Evolutionary conservation across 2,329 filamentous ascomycete species (phyloP), one percentile per base, ranked within the genome.

Genomic region (Diaporthe sp.): DNA sequence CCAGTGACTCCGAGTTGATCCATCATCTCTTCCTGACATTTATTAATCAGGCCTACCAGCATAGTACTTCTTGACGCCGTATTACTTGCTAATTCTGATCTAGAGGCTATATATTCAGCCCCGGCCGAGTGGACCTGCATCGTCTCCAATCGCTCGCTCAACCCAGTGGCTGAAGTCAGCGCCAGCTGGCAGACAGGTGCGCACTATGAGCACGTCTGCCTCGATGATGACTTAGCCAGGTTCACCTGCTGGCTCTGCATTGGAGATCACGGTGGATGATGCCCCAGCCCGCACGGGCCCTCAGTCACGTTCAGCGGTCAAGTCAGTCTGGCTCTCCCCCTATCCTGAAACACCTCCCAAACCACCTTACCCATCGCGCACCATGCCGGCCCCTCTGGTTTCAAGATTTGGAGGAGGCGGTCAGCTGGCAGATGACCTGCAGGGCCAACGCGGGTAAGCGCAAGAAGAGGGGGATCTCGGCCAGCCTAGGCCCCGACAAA

Each of bases 261-360:
- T 12, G 12, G 9, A 20, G 25, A 17, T 63, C n/a, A n/a, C 12
- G 58, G 37, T 44, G 42, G 25, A 25, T 6, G 28, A 17, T 20
- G 28, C 28, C 22, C 31, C 20, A 68, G 63, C 22, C 63, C 65
- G 71, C 71, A 72, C 57, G 57, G 71, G 15, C 57, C 71, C 37
- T 47, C 22, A 15, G 15, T 31, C 3, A 9, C 17, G 31, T 28
- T 37, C 34, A 10, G 47, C 65, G 51, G 53, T 63, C n/a, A 28
- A 49, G 57, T 31, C 47, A 63, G 60, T 63, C 57, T 61, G 42
- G 71, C 71, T 72, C n/a, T 63, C 58, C 57, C 58, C 57, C n/a
- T 55, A 63, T 51, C 22, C 44, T 72, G 71, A 72, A 72, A 72
- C 71, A 55, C 57, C 37, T 63, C 57, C 71, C 47, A 72, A 53